phyloP scores from a whole-genome alignment of 495 filamentous ascomycete genomes.

The Letharia lupina region DNA sequence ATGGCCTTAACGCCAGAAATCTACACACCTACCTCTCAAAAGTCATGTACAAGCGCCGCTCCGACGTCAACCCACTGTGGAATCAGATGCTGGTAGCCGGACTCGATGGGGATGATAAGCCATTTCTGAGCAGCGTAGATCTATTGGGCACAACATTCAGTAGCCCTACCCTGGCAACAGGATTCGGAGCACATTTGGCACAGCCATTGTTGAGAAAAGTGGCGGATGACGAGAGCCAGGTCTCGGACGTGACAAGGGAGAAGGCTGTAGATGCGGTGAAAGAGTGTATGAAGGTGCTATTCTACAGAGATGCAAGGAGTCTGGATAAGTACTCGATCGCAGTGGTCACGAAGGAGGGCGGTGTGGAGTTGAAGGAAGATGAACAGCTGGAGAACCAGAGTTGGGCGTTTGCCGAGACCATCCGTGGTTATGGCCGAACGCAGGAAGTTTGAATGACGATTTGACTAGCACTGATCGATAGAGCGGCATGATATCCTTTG shows the following conservation, averaged over 20 bases:
- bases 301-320: slow-evolving; percentile 92
- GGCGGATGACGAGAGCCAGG: slow-evolving; percentile 71
- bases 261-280: slow-evolving; percentile 69
- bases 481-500: not conserved
- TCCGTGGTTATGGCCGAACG: slow-evolving; percentile 62
- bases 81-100: slow-evolving; percentile 88
- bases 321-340: slow-evolving; percentile 86
- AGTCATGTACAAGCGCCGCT: slow-evolving; percentile 87
- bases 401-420: slow-evolving; percentile 92
- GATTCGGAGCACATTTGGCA: slow-evolving; percentile 87
- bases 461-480: not conserved
- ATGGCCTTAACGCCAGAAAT: slow-evolving; percentile 73
- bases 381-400: slow-evolving; percentile 76
- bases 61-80: slow-evolving; percentile 95
- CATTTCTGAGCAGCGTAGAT: slow-evolving; percentile 85
- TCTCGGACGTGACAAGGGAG: slow-evolving; percentile 60
- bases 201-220: slow-evolving; percentile 79
- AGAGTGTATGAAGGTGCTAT: slow-evolving; percentile 96
- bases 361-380: slow-evolving; percentile 72
- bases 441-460: slow-evolving; percentile 47
- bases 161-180: slow-evolving; percentile 79
- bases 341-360: slow-evolving; percentile 69
- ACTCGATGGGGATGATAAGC: slow-evolving; percentile 66
- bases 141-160: slow-evolving; percentile 87
- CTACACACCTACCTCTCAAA: slow-evolving; percentile 93